Evolutionary conservation across 331 rosid genomes (phyloP), one percentile per base, ranked within the genome.

Genomic region (Prunus yedoensis): DNA sequence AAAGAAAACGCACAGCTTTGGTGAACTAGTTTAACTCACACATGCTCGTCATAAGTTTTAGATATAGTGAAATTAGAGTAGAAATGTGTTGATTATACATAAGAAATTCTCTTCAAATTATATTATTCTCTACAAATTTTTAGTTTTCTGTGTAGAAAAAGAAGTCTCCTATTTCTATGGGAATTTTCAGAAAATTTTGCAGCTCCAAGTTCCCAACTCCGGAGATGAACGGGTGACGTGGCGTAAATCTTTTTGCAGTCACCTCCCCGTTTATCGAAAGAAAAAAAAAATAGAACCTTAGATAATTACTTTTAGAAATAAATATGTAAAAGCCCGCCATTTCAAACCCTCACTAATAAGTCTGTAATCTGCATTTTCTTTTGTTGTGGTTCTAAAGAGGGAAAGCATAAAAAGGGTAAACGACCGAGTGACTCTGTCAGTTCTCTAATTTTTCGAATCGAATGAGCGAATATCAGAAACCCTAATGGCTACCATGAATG

Each of bases 401-500:
- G 30, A 12, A 15, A 70, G 74, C 18, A 10, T 2, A 28, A 51
- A 52, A 70, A n/a, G n/a, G 28, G 0, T 16, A 9, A 8, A n/a
- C 2, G 51, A 15, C 4, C 2, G 63, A n/a, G 3, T 32, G 63
- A 32, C 18, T n/a, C 2, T 8, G 50, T 70, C 13, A 70, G 50
- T 68, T 28, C n/a, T 38, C 27, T 52, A 30, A 18, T 20, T 52
- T 70, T 5, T n/a, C n/a, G n/a, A n/a, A n/a, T 30, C 18, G 27
- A 65, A 51, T 2, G 28, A 10, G 27, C 70, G 52, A 65, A 41
- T 65, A 65, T 38, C 8, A 5, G 50, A 70, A 70, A 12, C 63
- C 65, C 53, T 54, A 71, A 56, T 71, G 13, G 52, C 65, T 54
- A 17, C 10, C 18, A 16, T 71, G 8, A 71, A 56, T 35, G 75